Evolutionary conservation across 495 filamentous ascomycete genomes (phyloP).

Genomic region (Tuber microsphaerosporum): DNA sequence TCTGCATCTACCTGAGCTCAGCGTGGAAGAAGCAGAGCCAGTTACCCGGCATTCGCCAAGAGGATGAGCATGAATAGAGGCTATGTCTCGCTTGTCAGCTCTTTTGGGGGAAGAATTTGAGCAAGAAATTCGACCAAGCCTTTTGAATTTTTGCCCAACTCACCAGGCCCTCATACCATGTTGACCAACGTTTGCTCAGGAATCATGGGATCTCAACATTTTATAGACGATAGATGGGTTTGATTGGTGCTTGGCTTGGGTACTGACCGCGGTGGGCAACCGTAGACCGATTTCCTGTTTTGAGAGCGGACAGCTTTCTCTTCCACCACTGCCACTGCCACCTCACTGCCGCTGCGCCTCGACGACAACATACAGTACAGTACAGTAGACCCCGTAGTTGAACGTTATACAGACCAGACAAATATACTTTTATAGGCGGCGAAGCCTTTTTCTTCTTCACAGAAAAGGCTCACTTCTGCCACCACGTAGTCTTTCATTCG

Average conservation of each 20-base stretch:
- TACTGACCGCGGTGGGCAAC: neutral
- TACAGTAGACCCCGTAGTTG: neutral
- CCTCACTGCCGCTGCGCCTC: conserved; percentile 1
- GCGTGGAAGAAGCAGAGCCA: neutral
- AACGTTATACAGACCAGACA: neutral
- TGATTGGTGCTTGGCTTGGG: neutral
- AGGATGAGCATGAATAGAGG: neutral
- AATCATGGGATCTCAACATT: neutral
- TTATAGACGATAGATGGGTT: neutral
- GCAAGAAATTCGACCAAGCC: neutral
- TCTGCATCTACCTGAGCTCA: neutral
- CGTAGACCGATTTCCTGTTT: neutral
- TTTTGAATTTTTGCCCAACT: neutral
- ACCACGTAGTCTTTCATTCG: neutral
- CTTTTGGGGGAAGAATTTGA: neutral
- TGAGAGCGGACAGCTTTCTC: neutral
- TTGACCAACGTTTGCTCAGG: neutral
- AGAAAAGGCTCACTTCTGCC: neutral
- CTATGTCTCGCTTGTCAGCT: neutral
- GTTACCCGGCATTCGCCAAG: conserved; percentile 5
- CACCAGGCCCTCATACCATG: neutral
- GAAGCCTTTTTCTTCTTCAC: neutral
- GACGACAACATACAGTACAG: neutral
- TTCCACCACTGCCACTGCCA: neutral
- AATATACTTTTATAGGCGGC: neutral